These are phyloP conservation scores for Yarrowia divulgata DNA, from an alignment of 805 yeast species.

Conservation along the genomic window DNA sequence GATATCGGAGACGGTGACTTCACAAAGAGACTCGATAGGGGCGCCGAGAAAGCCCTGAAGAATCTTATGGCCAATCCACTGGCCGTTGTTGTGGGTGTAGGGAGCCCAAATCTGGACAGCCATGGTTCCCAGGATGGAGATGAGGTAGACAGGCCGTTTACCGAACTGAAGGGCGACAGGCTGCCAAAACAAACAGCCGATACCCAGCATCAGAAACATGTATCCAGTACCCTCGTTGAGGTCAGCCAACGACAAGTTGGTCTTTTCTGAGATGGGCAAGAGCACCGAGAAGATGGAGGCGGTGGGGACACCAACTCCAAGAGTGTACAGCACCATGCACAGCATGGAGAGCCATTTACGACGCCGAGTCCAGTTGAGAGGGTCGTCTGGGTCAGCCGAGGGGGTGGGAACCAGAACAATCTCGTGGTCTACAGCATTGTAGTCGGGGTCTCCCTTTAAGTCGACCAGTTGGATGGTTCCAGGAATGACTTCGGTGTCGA, in stretches of 20 bases:
- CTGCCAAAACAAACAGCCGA: conserved; percentile 60
- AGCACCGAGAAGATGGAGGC: conserved; percentile 59
- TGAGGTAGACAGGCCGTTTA: conserved; percentile 56
- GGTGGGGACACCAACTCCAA: conserved; percentile 57
- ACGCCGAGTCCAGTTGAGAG: conserved; percentile 64
- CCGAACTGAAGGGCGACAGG: conserved; percentile 61
- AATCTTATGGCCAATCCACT: conserved; percentile 54
- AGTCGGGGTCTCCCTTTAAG: conserved; percentile 29
- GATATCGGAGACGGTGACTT: conserved; percentile 70
- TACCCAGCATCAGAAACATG: conserved; percentile 59
- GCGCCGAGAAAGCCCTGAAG: conserved; percentile 68
- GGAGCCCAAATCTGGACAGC: conserved; percentile 56
- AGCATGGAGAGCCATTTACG: conserved; percentile 59
- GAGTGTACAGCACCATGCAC: conserved; percentile 51
- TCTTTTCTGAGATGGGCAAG: conserved; percentile 51
- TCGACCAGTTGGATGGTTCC: conserved; percentile 36
- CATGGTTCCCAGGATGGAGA: conserved; percentile 54
- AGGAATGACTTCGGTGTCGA: conserved; percentile 29
- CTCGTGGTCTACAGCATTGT: conserved; percentile 33
- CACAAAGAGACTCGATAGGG: conserved; percentile 76
- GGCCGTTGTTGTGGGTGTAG: conserved; percentile 51
- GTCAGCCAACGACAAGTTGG: conserved; percentile 52
- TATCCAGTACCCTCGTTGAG: conserved; percentile 60
- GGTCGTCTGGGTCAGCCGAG: conserved; percentile 72
- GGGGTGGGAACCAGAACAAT: conserved; percentile 70